These are phyloP conservation scores for Boletus fagicola DNA, from an alignment of 768 basidiomycete species.

Conservation along the genomic window DNA sequence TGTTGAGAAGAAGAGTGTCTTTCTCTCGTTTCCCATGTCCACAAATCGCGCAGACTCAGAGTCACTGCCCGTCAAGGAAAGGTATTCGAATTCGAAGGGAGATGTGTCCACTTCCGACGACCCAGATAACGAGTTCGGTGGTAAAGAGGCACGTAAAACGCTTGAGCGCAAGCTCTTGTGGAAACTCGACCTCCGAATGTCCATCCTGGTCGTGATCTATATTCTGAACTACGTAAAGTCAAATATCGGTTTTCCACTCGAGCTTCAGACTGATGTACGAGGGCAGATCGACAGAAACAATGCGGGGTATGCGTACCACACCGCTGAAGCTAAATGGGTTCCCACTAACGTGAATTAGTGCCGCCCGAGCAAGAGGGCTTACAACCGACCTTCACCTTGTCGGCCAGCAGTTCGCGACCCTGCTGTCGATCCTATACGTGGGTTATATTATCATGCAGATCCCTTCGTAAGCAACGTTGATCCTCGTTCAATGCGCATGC, in stretches of 20 bases:
- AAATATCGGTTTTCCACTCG: background rate
- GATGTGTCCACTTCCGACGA: background rate
- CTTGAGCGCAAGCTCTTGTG: conserved; percentile 53
- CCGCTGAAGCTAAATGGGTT: too few relatives aligned
- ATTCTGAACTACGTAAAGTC: conserved; percentile 36
- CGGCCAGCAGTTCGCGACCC: conserved; percentile 60
- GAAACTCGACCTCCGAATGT: conserved; percentile 59
- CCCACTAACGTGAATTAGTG: conserved; percentile 38
- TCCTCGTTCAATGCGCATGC: background rate
- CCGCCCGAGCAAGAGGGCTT: conserved; percentile 67
- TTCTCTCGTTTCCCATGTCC: conserved; percentile 14
- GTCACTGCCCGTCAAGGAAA: conserved; percentile 6
- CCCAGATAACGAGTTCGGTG: conserved; percentile 48
- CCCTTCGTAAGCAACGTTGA: conserved; percentile 33
- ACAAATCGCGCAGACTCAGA: background rate
- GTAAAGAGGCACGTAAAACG: conserved; percentile 41
- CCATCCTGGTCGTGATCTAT: conserved; percentile 44
- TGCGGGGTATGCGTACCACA: conserved; percentile 44
- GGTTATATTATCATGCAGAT: conserved; percentile 48
- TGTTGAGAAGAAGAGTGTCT: background rate
- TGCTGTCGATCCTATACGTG: conserved; percentile 67
- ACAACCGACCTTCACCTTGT: conserved; percentile 61
- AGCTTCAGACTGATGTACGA: background rate
- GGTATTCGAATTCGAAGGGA: background rate
- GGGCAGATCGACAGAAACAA: conserved; percentile 68